Conservation (phyloP, 192 early-diverging fungal genomes). For the Backusella liffmaniae region DNA sequence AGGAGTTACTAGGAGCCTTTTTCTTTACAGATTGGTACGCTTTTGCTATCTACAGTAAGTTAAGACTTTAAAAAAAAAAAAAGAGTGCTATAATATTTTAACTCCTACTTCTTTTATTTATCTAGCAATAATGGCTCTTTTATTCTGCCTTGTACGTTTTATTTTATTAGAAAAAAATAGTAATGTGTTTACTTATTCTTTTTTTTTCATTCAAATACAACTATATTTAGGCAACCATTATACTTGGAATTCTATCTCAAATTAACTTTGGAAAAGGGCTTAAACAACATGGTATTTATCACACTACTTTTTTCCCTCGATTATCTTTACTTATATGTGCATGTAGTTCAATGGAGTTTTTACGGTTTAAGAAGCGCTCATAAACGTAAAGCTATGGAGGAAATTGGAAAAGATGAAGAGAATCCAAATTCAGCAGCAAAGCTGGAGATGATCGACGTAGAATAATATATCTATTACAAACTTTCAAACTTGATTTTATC, state of each 20-base stretch:
- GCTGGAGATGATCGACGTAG: not conserved
- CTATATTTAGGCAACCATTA: not conserved
- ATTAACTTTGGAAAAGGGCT: not conserved
- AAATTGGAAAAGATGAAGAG: not conserved
- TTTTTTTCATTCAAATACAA: not conserved
- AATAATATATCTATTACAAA: not conserved
- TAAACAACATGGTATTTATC: not conserved
- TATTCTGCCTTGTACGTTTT: not conserved
- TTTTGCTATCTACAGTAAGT: not conserved
- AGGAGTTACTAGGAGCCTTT: not conserved
- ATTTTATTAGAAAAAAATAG: not conserved
- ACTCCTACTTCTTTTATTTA: not conserved
- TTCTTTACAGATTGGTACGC: not conserved
- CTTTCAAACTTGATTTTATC: too few relatives aligned
- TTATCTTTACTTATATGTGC: not conserved
- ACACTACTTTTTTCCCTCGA: not conserved
- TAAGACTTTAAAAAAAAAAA: not conserved
- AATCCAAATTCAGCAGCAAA: not conserved
- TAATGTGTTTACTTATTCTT: not conserved
- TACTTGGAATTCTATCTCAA: not conserved
- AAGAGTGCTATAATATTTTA: too few relatives aligned
- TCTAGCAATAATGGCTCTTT: not conserved
- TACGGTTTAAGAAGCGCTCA: not conserved
- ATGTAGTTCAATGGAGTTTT: not conserved
- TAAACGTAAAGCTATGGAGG: not conserved